Percentiles rank a stretch among this genome's conserved stretches.
These are phyloP conservation scores for Rubroboletus pulcherrimus DNA, from an alignment of 768 basidiomycete genomes.

Conservation along the genomic window DNA sequence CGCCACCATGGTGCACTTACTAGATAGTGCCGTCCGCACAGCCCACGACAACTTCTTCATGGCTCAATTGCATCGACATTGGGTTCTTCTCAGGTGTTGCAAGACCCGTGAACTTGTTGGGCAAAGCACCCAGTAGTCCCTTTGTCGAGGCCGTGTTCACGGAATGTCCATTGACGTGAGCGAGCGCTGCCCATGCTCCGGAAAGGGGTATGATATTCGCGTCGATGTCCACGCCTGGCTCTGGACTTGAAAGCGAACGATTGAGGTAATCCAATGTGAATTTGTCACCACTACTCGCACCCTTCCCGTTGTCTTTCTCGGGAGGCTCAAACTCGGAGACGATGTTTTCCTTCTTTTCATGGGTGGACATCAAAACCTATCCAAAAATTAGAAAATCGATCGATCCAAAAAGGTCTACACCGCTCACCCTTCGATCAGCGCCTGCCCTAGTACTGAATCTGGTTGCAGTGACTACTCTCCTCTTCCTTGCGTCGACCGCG, in stretches of 20 bases:
- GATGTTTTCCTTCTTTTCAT: slow-evolving; percentile 50
- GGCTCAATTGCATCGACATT: slow-evolving; percentile 89
- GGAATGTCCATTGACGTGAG: slow-evolving; percentile 36
- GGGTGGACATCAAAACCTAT: slow-evolving; percentile 83
- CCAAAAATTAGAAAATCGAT: background rate
- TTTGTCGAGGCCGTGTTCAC: slow-evolving; percentile 37
- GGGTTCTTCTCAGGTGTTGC: slow-evolving; percentile 91
- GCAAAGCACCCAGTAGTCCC: slow-evolving; percentile 60
- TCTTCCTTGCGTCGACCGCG: slow-evolving; percentile 80
- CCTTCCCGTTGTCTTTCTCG: slow-evolving; percentile 20
- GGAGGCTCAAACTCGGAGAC: slow-evolving; percentile 13
- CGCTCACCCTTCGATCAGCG: slow-evolving; percentile 73
- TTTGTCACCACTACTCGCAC: background rate
- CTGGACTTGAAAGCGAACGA: slow-evolving; percentile 15
- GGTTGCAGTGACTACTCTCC: slow-evolving; percentile 82
- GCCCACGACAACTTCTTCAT: slow-evolving; percentile 88
- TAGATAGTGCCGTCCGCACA: slow-evolving; percentile 92
- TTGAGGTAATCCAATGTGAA: slow-evolving; percentile 9
- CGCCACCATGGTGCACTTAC: slow-evolving; percentile 41
- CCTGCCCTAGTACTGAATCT: slow-evolving; percentile 81
- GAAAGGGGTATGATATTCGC: slow-evolving; percentile 60
- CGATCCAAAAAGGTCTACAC: background rate
- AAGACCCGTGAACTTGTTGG: slow-evolving; percentile 69
- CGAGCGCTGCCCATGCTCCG: slow-evolving; percentile 75
- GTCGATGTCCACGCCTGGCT: slow-evolving; percentile 56